Evolutionary conservation across 148 eudicot species (phyloP), one percentile per base, ranked within the genome.

Genomic region (Rhododendron henanense): DNA sequence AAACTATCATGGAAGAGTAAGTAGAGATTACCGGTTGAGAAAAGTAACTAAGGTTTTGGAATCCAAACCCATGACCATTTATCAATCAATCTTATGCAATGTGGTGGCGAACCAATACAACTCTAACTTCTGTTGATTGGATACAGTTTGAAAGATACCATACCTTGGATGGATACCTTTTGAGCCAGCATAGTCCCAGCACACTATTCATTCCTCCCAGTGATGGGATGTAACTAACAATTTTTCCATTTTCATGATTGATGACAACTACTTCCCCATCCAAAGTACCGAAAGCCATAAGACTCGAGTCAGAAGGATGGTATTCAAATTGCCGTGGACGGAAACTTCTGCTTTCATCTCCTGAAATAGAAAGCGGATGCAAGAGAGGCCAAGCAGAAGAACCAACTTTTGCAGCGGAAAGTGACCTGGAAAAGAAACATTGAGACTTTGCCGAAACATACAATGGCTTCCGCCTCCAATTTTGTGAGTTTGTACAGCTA

Each of bases 271-370:
- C 95, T 89, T 96, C 98, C 86, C 99, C 99, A 88, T 96, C 99
- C 86, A 96, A 86, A 47, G 99, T 95, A 85, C 99, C 99, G 53
- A 94, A 93, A 85, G 93, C 98, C 99, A 96, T 96, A 63, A 92
- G 96, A 88, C 97, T 92, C 2, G 99, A 44, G 82, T 94, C 93
- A 67, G 92, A 91, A 76, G 99, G 98, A 84, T 95, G 98, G 88
- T 96, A 96, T 92, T 96, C 99, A 84, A 96, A 96, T 83, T 96
- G 99, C 81, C 99, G 86, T 21, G 99, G 98, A 81, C 98, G 97
- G 45, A 92, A 91, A 25, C 80, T 94, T 87, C 90, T 91, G 78
- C 90, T 89, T 83, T 88, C 93, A 81, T 89, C 95, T 82, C 91
- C 86, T 78, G 78, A 82, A 71, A 84, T 89, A 87, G 99, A 93